phyloP scores from a whole-genome alignment of 768 basidiomycete species.

The Scleroderma citrinum region DNA sequence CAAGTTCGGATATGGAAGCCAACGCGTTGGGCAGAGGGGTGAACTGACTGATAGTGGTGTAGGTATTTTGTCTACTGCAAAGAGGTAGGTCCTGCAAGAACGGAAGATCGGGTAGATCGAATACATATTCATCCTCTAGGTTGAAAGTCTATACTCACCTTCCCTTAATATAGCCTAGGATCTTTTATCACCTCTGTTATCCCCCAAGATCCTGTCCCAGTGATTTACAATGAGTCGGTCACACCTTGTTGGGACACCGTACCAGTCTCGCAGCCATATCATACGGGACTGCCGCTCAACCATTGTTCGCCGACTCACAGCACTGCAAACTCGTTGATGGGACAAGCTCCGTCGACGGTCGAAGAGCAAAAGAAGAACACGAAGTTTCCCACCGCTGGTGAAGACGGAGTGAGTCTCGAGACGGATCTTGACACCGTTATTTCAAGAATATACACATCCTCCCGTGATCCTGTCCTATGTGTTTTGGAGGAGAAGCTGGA shows the following conservation, averaged over 20 bases:
- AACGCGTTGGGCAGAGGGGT: conserved; percentile 2
- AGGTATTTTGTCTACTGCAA: conserved; percentile 8
- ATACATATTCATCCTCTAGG: conserved; percentile 12
- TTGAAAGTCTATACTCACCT: conserved; percentile 20
- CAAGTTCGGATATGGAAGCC: conserved; percentile 35
- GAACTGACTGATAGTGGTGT: conserved; percentile 1
- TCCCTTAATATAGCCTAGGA: conserved; percentile 20
- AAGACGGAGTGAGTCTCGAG: conserved; percentile 2
- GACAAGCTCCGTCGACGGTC: conserved; percentile 18
- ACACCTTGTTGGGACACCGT: conserved; percentile 13
- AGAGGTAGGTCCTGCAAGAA: conserved; percentile 14
- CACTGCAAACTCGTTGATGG: conserved; percentile 14
- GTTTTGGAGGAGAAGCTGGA: conserved; percentile 55
- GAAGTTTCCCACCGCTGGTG: neutral
- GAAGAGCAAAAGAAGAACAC: neutral
- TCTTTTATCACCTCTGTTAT: conserved; percentile 30
- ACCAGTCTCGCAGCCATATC: conserved; percentile 12
- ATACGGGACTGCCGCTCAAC: conserved; percentile 15
- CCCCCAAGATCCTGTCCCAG: conserved; percentile 25
- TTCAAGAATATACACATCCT: conserved; percentile 26
- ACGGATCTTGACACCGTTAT: conserved; percentile 28
- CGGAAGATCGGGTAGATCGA: conserved; percentile 4
- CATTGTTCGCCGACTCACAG: conserved; percentile 13
- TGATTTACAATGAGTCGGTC: neutral
- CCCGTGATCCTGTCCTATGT: conserved; percentile 22